phyloP scores from a whole-genome alignment of 495 filamentous ascomycete genomes.

The Neurospora sp. region DNA sequence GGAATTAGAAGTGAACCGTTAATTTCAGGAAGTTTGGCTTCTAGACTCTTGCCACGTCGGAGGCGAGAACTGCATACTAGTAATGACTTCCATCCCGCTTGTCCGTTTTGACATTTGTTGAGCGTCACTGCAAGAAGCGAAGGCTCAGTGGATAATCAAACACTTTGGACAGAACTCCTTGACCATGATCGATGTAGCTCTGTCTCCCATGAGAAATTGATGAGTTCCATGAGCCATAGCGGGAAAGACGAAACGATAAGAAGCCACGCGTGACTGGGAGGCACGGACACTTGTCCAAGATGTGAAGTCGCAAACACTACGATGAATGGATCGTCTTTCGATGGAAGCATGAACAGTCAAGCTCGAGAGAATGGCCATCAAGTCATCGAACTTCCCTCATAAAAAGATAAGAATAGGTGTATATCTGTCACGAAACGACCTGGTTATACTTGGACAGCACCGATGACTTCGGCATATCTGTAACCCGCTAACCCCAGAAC shows the following conservation, averaged over 20 bases:
- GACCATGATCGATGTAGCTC: no score
- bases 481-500: not conserved
- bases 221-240: not conserved
- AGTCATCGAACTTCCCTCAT: not conserved
- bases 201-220: no score
- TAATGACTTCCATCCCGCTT: no score
- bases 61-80: no score
- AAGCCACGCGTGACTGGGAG: not conserved
- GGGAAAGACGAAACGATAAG: not conserved
- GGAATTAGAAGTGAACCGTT: no score
- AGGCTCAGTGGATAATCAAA: not conserved
- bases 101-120: no score
- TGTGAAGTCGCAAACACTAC: not conserved
- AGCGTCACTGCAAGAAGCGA: not conserved
- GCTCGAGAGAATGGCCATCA: not conserved
- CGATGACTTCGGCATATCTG: not conserved
- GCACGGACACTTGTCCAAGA: not conserved
- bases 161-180: not conserved
- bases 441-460: not conserved
- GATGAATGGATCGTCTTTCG: not conserved
- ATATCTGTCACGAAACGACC: not conserved
- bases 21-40: no score
- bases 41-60: no score
- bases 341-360: not conserved
- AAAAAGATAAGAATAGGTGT: not conserved